phyloP scores from a whole-genome alignment of 495 filamentous ascomycete species.

The Penicillium steckii region DNA sequence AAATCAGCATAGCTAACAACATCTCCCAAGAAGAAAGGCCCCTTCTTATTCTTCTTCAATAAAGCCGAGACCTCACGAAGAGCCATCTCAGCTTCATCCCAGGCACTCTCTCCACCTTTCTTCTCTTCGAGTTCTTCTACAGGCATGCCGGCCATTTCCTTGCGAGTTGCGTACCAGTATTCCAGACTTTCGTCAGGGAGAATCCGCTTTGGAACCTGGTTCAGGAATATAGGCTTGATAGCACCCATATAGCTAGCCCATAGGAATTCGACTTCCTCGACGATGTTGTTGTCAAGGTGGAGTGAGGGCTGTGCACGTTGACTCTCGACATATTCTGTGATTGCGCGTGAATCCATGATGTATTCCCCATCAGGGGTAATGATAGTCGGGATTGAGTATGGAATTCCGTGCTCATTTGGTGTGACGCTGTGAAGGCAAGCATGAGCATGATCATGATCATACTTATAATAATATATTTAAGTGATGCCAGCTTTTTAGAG shows the following conservation, averaged over 20 bases:
- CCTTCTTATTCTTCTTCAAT: conserved; percentile 51
- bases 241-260: conserved; percentile 12
- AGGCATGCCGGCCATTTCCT: conserved; percentile 37
- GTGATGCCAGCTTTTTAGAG: too few relatives aligned
- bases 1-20: conserved; percentile 37
- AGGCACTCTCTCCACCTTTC: conserved; percentile 39
- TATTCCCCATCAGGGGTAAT: conserved; percentile 49
- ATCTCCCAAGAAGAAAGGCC: conserved; percentile 45
- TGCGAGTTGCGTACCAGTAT: conserved; percentile 48
- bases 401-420: conserved; percentile 34
- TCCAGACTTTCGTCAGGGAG: conserved; percentile 36
- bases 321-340: conserved; percentile 51
- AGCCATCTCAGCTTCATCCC: conserved; percentile 29
- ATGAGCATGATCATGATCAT: not conserved
- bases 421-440: conserved; percentile 2
- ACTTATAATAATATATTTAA: not conserved
- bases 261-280: conserved; percentile 27
- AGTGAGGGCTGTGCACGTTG: conserved; percentile 52
- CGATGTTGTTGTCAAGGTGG: conserved; percentile 46
- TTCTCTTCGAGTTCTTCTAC: conserved; percentile 39
- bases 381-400: conserved; percentile 57
- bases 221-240: conserved; percentile 28
- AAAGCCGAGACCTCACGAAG: conserved; percentile 43
- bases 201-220: conserved; percentile 32
- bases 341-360: conserved; percentile 56